Evolutionary conservation across 2,329 filamentous ascomycete species (phyloP).

Genomic region (Laburnicola sp.): DNA sequence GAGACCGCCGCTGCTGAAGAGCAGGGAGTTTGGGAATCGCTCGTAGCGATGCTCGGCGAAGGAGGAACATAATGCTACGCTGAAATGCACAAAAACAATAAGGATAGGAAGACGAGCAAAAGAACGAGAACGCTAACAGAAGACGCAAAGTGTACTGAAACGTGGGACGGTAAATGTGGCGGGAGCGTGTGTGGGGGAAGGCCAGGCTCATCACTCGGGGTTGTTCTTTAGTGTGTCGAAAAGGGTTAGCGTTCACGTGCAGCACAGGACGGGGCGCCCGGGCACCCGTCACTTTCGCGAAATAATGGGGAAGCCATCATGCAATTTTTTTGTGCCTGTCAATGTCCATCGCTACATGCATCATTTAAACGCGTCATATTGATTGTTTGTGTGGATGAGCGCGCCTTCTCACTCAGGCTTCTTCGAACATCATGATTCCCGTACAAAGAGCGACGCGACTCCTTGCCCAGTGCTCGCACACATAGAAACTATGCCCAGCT

Average conservation of each 20-base stretch:
- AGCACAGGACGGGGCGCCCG: too few species aligned
- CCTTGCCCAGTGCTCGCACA: slow-evolving; percentile 55
- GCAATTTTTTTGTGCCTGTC: not conserved
- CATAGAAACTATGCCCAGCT: slow-evolving; percentile 88
- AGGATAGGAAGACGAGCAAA: slow-evolving; percentile 9
- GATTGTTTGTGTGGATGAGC: too few species aligned
- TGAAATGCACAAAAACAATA: slow-evolving; percentile 12
- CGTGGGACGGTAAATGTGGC: slow-evolving; percentile 26
- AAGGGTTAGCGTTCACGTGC: slow-evolving; percentile 3
- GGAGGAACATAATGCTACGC: slow-evolving; percentile 31
- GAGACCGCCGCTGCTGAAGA: slow-evolving; percentile 24
- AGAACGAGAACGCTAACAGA: slow-evolving; percentile 11
- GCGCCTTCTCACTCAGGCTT: not conserved
- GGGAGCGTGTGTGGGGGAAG: slow-evolving; percentile 33
- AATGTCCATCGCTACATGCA: not conserved
- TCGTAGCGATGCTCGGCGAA: slow-evolving; percentile 30
- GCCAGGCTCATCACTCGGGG: not conserved
- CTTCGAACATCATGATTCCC: slow-evolving; percentile 24
- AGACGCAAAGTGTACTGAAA: slow-evolving; percentile 17
- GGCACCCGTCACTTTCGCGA: not conserved
- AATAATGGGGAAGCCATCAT: not conserved
- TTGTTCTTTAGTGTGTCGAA: not conserved
- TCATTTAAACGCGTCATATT: not conserved
- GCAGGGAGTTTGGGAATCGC: slow-evolving; percentile 21
- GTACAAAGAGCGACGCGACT: slow-evolving; percentile 38